These are phyloP conservation scores for Gynandropsis gynandra DNA, from an alignment of 345 rosid species.

Conservation along the genomic window DNA sequence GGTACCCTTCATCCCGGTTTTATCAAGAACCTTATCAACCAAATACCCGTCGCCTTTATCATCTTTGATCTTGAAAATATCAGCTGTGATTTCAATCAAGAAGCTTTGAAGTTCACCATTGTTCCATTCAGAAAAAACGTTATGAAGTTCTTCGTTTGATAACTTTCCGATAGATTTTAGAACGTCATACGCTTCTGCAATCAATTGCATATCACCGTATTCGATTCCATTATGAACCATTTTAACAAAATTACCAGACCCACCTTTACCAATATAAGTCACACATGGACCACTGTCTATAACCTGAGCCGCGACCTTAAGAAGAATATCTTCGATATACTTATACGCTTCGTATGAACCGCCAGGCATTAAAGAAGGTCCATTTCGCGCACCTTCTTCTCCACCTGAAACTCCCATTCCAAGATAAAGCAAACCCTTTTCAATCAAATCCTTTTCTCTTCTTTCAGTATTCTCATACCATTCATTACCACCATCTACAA, in stretches of 20 bases:
- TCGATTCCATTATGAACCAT: conserved; percentile 96
- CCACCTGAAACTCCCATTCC: conserved; percentile 99
- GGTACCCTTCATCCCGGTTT: conserved; percentile 97
- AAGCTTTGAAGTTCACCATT: conserved; percentile 92
- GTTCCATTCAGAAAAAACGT: conserved; percentile 83
- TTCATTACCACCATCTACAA: conserved; percentile 92
- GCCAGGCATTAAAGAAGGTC: conserved; percentile 96
- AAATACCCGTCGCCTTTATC: conserved; percentile 79
- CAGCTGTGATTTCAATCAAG: conserved; percentile 88
- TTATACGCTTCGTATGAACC: conserved; percentile 84
- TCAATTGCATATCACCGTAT: conserved; percentile 96
- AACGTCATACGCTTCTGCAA: conserved; percentile 89
- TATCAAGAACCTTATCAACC: conserved; percentile 93
- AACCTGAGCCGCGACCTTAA: conserved; percentile 94
- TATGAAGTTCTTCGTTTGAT: conserved; percentile 67
- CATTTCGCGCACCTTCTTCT: conserved; percentile 91
- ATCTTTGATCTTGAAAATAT: conserved; percentile 78
- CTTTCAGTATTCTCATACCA: conserved; percentile 99
- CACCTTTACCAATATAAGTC: conserved; percentile 82
- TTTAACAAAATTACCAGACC: conserved; percentile 94
- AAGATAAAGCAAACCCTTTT: conserved; percentile 69
- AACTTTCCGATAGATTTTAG: conserved; percentile 80
- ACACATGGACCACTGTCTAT: conserved; percentile 90
- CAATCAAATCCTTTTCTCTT: conserved; percentile 63
- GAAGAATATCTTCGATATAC: conserved; percentile 80